Percentiles rank a stretch among this genome's conserved stretches.
Evolutionary conservation across 805 yeast species (phyloP).

Genomic region (Wickerhamiella allomyrinae): DNA sequence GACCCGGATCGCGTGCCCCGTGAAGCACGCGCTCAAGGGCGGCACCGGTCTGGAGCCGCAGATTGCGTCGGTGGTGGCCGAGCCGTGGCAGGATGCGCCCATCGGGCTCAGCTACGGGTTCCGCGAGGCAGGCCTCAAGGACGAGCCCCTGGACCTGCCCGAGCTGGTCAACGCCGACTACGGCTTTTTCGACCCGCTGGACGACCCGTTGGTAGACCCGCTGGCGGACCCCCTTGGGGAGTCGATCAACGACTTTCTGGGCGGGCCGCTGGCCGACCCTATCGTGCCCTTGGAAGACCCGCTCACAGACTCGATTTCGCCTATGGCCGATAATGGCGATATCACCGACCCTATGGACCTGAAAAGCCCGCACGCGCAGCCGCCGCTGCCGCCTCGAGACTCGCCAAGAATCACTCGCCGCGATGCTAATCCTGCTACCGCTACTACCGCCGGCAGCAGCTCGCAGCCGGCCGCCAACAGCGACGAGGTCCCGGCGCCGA

Average conservation of each 20-base stretch:
- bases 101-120: constrained; percentile 9
- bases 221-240: too few relatives aligned
- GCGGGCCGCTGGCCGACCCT: background rate
- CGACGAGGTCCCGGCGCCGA: constrained; percentile 22
- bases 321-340: too few relatives aligned
- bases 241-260: background rate
- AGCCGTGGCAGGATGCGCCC: background rate
- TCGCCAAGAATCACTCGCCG: too few relatives aligned
- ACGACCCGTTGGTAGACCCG: constrained; percentile 7
- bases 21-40: background rate
- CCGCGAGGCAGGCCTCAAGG: constrained; percentile 22
- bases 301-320: too few relatives aligned
- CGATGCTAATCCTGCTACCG: too few relatives aligned
- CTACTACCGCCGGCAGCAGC: too few relatives aligned
- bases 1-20: constrained; percentile 6
- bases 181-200: constrained; percentile 26
- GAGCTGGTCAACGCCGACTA: constrained; percentile 23
- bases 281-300: background rate
- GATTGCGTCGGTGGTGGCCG: background rate
- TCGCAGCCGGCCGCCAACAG: too few relatives aligned
- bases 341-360: too few relatives aligned
- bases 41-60: background rate
- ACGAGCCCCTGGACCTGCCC: constrained; percentile 22
- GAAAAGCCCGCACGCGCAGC: too few relatives aligned
- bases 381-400: too few relatives aligned